Conservation (phyloP, 2,329 filamentous ascomycete species). For the Endoconidiophora laricicola region DNA sequence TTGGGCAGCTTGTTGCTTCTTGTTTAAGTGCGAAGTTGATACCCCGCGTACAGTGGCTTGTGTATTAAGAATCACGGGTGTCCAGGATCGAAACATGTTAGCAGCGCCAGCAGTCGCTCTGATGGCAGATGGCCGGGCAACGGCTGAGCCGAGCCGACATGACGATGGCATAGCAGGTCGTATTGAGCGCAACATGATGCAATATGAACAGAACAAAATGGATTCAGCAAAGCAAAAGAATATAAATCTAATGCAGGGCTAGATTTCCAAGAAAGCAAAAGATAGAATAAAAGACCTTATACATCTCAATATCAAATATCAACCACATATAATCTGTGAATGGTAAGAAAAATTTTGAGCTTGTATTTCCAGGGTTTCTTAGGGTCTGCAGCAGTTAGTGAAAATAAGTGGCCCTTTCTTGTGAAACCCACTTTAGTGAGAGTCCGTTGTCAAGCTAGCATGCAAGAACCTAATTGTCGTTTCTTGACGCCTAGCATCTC, state of each 20-base stretch:
- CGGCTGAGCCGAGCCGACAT: slow-evolving; percentile 3
- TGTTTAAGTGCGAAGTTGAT: slow-evolving; percentile 27
- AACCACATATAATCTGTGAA: too few species aligned
- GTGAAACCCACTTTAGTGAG: too few species aligned
- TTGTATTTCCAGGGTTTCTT: too few species aligned
- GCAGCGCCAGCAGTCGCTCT: background rate
- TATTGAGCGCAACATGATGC: slow-evolving; percentile 9
- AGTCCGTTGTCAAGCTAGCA: too few species aligned
- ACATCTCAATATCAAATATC: too few species aligned
- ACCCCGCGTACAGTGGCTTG: slow-evolving; percentile 21
- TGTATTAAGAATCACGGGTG: background rate
- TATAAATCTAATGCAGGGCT: too few species aligned
- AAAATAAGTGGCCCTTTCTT: background rate
- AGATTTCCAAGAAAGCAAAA: too few species aligned
- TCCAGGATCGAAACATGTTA: background rate
- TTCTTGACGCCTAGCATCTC: slow-evolving; percentile 7
- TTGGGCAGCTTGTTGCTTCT: slow-evolving; percentile 25
- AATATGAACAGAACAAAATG: background rate
- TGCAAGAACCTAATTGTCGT: background rate
- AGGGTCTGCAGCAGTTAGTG: background rate
- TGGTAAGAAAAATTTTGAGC: too few species aligned
- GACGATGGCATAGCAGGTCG: background rate
- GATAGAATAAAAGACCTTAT: too few species aligned
- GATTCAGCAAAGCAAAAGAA: background rate
- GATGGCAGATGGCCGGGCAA: background rate